Evolutionary conservation across 108 stramenopile genomes (phyloP).

Genomic region (Nitzschia sp.): DNA sequence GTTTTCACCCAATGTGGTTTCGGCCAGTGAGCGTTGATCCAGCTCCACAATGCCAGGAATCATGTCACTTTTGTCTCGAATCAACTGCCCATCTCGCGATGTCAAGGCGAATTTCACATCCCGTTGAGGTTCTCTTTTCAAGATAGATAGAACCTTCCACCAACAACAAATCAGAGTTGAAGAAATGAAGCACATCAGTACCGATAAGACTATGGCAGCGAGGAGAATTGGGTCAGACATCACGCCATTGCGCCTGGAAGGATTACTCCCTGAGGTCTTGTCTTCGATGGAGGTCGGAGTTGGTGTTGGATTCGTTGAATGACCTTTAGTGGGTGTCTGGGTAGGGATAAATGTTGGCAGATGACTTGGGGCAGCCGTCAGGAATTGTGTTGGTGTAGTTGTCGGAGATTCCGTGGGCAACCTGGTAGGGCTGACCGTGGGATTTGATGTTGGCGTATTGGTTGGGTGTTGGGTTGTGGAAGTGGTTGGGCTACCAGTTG

Average conservation of each 20-base stretch:
- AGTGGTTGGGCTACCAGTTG: background rate
- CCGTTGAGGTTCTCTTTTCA: background rate
- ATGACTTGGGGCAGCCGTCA: background rate
- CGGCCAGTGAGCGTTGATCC: slow-evolving; percentile 39
- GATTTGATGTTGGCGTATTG: background rate
- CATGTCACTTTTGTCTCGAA: background rate
- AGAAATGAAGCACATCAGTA: slow-evolving; percentile 3
- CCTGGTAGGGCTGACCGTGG: slow-evolving; percentile 1
- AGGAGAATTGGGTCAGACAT: slow-evolving; percentile 7
- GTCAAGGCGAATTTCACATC: slow-evolving; percentile 12
- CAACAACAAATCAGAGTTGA: slow-evolving; percentile 7
- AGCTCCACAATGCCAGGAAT: slow-evolving; percentile 29
- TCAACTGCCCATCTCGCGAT: slow-evolving; percentile 13
- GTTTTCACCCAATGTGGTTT: slow-evolving; percentile 39
- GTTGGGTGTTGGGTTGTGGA: slow-evolving; percentile 5
- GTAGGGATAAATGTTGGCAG: background rate
- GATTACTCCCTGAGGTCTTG: background rate
- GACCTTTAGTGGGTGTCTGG: background rate
- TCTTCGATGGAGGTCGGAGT: background rate
- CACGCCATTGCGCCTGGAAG: background rate
- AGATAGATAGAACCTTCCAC: slow-evolving; percentile 7
- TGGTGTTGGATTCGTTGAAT: background rate
- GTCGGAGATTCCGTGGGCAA: slow-evolving; percentile 1
- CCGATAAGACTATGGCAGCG: slow-evolving; percentile 17
- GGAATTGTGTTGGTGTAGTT: background rate